Base-by-base conservation (phyloP, 2,329 filamentous ascomycete species). In the Pestalotiopsis sp. region DNA sequence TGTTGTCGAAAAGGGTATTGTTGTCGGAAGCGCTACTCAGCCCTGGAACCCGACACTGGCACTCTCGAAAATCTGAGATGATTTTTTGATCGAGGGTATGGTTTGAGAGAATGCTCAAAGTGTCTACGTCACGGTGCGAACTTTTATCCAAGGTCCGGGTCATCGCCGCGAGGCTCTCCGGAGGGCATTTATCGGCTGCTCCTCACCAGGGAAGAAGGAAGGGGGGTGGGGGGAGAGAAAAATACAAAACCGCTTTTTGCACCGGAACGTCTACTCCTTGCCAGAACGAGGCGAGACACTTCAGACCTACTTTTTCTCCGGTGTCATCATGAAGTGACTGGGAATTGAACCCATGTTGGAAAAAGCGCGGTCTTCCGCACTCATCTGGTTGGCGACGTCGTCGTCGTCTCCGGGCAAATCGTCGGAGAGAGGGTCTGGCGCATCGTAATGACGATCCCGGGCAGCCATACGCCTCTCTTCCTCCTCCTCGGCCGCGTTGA, bases 51-150 rank as follows among this genome's bases (percentile, higher is more conserved):
- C 57, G 25, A 59, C 57, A 59, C 57, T 59, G 57, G 27, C 57
- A 23, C 25, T 59, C 23, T 59, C 27, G 27, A 36, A 58, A 13
- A 36, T 25, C 27, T 59, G 57, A 59, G 27, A 58, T 23, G 20
- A 23, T 14, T 58, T 58, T 45, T 45, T 17, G 41, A 14, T 13
- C 41, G 57, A 59, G 57, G 23, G 13, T 59, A 7, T 31, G 27
- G 27, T 31, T 31, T 31, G 27, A 31, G 27, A 31, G 27, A 31
- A 31, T 31, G 27, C 13, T 5, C 45, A 52, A 58, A 59, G 57
- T 59, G 27, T 59, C 57, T 59, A 12, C 57, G 57, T 59, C 57
- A 62, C 59, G 59, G 59, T 62, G 59, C 36, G 59, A 62, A 38
- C 59, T 39, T 31, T 6, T 62, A 13, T 41, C 36, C 27, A 62